Evolutionary conservation across 2,329 filamentous ascomycete species (phyloP), one percentile per base, ranked within the genome.

Genomic region (Xylariaceae sp.): DNA sequence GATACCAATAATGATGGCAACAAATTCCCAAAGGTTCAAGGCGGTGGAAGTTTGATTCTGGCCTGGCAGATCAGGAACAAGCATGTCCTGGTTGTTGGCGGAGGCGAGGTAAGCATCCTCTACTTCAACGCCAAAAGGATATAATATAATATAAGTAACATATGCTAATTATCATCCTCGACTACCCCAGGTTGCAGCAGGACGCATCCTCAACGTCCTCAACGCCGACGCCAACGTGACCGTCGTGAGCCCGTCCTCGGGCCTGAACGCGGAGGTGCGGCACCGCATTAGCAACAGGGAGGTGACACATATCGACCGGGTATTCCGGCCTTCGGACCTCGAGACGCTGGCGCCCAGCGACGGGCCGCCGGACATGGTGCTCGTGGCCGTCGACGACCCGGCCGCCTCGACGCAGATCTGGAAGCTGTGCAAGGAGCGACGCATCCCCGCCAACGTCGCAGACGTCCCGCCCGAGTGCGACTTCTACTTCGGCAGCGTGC

Each of bases 391-490:
- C 65, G 95, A 99, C 72, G 93, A 98, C 71, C 91, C 95, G 0
- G 89, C 86, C 46, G 93, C 92, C n/a, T 97, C 92, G 0, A 89
- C 90, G 0, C 81, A 85, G 61, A 91, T 99, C 71, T 99, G 92
- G 90, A 93, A 93, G 72, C 82, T 96, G 20, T 98, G 93, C 82
- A 93, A 96, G 74, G 83, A 91, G 72, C 83, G 81, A 57, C 86
- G 86, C 58, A 90, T 98, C 62, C 86, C 92, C 5, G 93, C 92
- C 54, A 99, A 99, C 74, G 96, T 99, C 64, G 95, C 95, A 64
- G 95, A 99, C 71, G 95, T 99, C 2, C 95, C 95, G 0, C 84
- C 91, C 0, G 95, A 99, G 74, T 99, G 95, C 75, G 95, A 99
- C 71, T 99, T 99, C 72, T 99, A 97, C 80, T 99, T 99, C 77